These are phyloP conservation scores for Fusarium mexicanum DNA, from an alignment of 2,329 filamentous ascomycete species.

Conservation along the genomic window DNA sequence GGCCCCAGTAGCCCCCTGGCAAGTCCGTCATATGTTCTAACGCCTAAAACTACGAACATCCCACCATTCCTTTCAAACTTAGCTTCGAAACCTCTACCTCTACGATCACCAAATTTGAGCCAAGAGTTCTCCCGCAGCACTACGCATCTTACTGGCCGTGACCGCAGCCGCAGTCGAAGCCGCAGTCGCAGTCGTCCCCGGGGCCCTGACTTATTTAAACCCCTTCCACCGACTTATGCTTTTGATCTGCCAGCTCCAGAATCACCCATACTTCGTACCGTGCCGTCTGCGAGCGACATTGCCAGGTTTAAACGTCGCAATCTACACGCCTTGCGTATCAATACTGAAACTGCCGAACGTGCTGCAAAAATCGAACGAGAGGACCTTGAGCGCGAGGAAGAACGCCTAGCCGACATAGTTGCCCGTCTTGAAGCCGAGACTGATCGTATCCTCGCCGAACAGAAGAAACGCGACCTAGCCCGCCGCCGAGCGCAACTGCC, in stretches of 20 bases:
- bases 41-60: constrained; percentile 44
- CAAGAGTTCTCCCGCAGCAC: constrained; percentile 24
- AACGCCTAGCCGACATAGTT: constrained; percentile 51
- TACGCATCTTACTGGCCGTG: constrained; percentile 16
- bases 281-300: constrained; percentile 35
- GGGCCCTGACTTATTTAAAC: constrained; percentile 4
- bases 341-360: constrained; percentile 30
- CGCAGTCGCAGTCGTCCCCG: constrained; percentile 32
- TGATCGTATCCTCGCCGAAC: constrained; percentile 59
- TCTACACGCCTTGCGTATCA: constrained; percentile 33
- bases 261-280: constrained; percentile 25
- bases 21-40: constrained; percentile 41
- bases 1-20: constrained; percentile 35
- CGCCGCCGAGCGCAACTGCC: constrained; percentile 56
- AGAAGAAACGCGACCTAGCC: constrained; percentile 59
- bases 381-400: constrained; percentile 25
- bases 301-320: constrained; percentile 40
- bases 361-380: constrained; percentile 35
- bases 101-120: constrained; percentile 16
- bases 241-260: constrained; percentile 17
- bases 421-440: constrained; percentile 59
- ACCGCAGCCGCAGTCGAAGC: constrained; percentile 26
- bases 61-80: constrained; percentile 28
- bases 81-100: constrained; percentile 18
- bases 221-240: constrained; percentile 1